A percentile compares a stretch with the other conserved stretches of the same genome.
Conservation (phyloP, 768 basidiomycete species). For the Megacollybia marginata region DNA sequence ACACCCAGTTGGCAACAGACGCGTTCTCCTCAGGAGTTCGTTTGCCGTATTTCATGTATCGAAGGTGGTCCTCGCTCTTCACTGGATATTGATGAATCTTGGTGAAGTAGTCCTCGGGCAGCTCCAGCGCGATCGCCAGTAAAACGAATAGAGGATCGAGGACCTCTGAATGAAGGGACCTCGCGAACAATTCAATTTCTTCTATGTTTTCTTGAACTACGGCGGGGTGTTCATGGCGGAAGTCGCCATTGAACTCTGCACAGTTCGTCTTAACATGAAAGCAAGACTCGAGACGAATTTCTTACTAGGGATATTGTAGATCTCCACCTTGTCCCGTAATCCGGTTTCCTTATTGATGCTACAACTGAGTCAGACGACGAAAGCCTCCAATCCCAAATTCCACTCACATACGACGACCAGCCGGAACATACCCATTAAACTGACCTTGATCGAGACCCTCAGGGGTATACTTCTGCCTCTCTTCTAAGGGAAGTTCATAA, state of each 20-base stretch:
- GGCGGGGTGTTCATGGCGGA: constrained; percentile 33
- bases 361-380: not conserved
- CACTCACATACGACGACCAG: constrained; percentile 30
- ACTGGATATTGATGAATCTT: constrained; percentile 37
- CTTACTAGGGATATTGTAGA: constrained; percentile 44
- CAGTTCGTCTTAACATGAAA: not conserved
- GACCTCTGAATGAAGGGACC: constrained; percentile 34
- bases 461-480: constrained; percentile 37
- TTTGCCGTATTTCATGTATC: constrained; percentile 50
- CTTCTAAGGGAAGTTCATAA: constrained; percentile 42
- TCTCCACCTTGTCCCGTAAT: constrained; percentile 34
- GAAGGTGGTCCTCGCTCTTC: constrained; percentile 40
- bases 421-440: constrained; percentile 43
- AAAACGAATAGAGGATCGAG: constrained; percentile 38
- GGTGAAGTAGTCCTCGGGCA: constrained; percentile 41
- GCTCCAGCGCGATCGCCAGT: constrained; percentile 43
- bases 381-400: not conserved
- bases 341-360: constrained; percentile 29
- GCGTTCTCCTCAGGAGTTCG: constrained; percentile 32
- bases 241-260: constrained; percentile 38
- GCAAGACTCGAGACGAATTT: not conserved
- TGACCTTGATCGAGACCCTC: constrained; percentile 31
- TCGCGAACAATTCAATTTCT: constrained; percentile 39
- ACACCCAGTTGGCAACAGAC: constrained; percentile 27
- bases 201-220: constrained; percentile 27